phyloP scores from a whole-genome alignment of 2,329 filamentous ascomycete species.

The Beauveria varroae region DNA sequence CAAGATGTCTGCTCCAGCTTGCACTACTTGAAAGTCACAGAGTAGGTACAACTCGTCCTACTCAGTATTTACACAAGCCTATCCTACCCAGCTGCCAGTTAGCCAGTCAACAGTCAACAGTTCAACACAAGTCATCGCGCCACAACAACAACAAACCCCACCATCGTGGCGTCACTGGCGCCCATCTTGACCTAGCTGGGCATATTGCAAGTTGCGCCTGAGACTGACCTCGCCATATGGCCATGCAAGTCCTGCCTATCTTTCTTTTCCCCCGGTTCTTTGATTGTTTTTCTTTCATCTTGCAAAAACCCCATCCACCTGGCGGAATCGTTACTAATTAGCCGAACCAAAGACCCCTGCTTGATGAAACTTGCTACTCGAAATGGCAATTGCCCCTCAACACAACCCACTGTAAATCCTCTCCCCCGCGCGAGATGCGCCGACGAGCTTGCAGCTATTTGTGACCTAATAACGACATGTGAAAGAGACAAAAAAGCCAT shows the following conservation, averaged over 20 bases:
- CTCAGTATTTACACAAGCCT: no score
- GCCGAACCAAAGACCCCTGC: neutral
- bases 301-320: neutral
- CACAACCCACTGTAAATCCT: neutral
- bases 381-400: conserved; percentile 3
- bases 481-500: neutral
- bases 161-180: neutral
- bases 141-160: neutral
- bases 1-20: no score
- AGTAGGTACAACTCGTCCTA: no score
- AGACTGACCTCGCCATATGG: no score
- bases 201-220: no score
- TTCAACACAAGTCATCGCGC: neutral
- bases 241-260: no score
- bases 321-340: neutral
- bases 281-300: neutral
- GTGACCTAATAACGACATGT: no score
- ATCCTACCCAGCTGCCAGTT: no score
- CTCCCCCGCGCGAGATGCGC: neutral
- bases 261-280: no score
- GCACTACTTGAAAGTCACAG: no score
- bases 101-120: no score
- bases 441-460: neutral
- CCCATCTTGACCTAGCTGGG: neutral
- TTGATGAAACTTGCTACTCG: conserved; percentile 2